Percentiles rank a stretch among this genome's conserved stretches.
These are phyloP conservation scores for Diplodia mutila DNA, from an alignment of 2,329 filamentous ascomycete genomes.

Conservation along the genomic window DNA sequence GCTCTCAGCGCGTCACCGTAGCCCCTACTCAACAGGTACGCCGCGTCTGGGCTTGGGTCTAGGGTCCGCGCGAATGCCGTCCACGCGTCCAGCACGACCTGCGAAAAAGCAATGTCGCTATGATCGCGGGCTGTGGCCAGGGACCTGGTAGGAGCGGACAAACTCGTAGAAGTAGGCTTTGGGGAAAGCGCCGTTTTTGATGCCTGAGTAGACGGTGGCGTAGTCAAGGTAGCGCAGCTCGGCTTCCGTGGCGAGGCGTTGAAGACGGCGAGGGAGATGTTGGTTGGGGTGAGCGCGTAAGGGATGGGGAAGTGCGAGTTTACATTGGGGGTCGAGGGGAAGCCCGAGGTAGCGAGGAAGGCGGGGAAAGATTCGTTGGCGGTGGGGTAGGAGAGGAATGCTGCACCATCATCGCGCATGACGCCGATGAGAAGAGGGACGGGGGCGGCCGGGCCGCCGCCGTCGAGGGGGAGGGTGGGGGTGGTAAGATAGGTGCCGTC, in stretches of 20 bases:
- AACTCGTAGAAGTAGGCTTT: conserved; percentile 38
- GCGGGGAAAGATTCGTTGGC: conserved; percentile 31
- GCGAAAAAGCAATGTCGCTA: conserved; percentile 37
- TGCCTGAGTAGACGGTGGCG: conserved; percentile 34
- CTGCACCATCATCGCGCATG: conserved; percentile 39
- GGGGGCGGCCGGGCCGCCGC: conserved; percentile 26
- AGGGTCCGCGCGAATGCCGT: conserved; percentile 38
- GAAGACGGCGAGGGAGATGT: conserved; percentile 42
- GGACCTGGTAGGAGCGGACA: conserved; percentile 37
- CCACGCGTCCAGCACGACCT: conserved; percentile 40
- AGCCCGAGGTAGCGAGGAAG: conserved; percentile 30
- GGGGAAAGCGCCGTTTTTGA: conserved; percentile 34
- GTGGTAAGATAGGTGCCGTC: conserved; percentile 38
- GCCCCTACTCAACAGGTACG: conserved; percentile 35
- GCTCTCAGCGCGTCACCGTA: conserved; percentile 34
- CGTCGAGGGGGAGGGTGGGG: conserved; percentile 32
- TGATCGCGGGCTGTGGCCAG: conserved; percentile 37
- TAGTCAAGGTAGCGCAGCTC: conserved; percentile 39
- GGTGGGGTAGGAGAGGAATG: conserved; percentile 37
- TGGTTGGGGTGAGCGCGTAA: conserved; percentile 26
- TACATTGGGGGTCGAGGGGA: conserved; percentile 28
- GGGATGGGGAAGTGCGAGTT: conserved; percentile 31
- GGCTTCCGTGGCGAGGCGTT: conserved; percentile 39
- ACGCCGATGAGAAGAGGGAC: conserved; percentile 35
- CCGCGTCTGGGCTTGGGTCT: conserved; percentile 33